Conservation (phyloP, 495 filamentous ascomycete genomes). For the Penicillium arizonense region DNA sequence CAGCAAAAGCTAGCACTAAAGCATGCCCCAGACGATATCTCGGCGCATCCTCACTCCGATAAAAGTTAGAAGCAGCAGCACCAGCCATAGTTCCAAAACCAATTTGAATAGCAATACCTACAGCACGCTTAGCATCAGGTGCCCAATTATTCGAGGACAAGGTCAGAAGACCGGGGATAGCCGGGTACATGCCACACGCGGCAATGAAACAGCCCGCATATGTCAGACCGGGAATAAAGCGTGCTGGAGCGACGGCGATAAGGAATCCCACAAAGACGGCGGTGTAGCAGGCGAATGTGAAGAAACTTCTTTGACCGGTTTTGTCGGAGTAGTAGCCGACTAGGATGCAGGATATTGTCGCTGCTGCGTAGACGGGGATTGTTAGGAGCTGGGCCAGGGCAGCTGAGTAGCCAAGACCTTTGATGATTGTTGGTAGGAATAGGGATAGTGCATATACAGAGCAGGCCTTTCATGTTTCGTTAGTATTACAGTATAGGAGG, state of each 20-base stretch:
- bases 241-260: slow-evolving; percentile 5
- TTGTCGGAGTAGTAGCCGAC: slow-evolving; percentile 8
- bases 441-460: slow-evolving; percentile 10
- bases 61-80: slow-evolving; percentile 13
- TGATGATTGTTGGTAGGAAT: slow-evolving; percentile 11
- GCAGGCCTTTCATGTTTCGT: neutral
- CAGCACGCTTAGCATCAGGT: slow-evolving; percentile 7
- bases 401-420: slow-evolving; percentile 5
- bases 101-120: slow-evolving; percentile 14
- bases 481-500: neutral
- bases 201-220: slow-evolving; percentile 10
- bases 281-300: slow-evolving; percentile 5
- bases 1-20: slow-evolving; percentile 7
- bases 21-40: slow-evolving; percentile 10
- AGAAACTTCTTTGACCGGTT: slow-evolving; percentile 8
- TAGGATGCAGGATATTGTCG: slow-evolving; percentile 6
- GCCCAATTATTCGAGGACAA: slow-evolving; percentile 10
- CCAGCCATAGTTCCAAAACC: slow-evolving; percentile 12
- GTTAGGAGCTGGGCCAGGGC: slow-evolving; percentile 11
- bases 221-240: slow-evolving; percentile 7
- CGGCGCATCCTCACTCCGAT: slow-evolving; percentile 6
- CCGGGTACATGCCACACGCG: slow-evolving; percentile 11
- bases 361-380: slow-evolving; percentile 10
- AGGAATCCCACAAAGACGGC: slow-evolving; percentile 8
- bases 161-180: slow-evolving; percentile 7